Base-by-base conservation (phyloP, 805 yeast genomes). In the Sugiyamaella marilandica region DNA sequence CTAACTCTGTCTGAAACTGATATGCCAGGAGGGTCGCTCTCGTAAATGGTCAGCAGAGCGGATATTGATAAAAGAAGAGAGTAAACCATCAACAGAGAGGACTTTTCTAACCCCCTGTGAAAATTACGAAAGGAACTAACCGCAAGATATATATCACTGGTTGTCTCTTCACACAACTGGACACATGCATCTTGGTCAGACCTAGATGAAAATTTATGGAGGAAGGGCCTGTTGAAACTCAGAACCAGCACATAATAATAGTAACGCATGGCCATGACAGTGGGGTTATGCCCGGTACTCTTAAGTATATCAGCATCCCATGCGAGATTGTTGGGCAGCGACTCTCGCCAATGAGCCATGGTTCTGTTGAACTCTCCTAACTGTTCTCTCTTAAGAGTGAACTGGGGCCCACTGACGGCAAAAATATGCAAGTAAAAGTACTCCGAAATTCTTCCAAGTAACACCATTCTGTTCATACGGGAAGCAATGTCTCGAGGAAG, bases 351-450 rank as follows among this genome's bases (percentile, higher is more conserved):
- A 14, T 21, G 14, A 5, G 43, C 14, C 43, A 39, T 39, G 14
- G 14, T 21, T 19, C 14, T n/a, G 19, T 39, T 39, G 21, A 39
- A 39, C 43, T 39, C 43, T 11, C 24, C 24, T 16, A 39, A 21
- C 9, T 39, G 43, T 13, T 39, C 19, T 21, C 14, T 39, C 16
- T 39, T 39, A 4, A 39, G 19, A 14, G 19, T 14, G 21, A 39
- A 39, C 21, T 39, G 43, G 2, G 43, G 43, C 43, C 43, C 43
- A 21, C 43, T 39, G 19, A 39, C 43, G 13, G 43, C 47, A 10
- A 44, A 44, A 4, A 44, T 44, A 21, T 24, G n/a, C 19, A 31
- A 18, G 19, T 44, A 44, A 44, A 44, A 44, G 11, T 26, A 44
- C 18, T 44, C 35, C n/a, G 33, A 31, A 16, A 44, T 44, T 4